Conservation (phyloP, 805 yeast species). For the Ogataea zsoltii region DNA sequence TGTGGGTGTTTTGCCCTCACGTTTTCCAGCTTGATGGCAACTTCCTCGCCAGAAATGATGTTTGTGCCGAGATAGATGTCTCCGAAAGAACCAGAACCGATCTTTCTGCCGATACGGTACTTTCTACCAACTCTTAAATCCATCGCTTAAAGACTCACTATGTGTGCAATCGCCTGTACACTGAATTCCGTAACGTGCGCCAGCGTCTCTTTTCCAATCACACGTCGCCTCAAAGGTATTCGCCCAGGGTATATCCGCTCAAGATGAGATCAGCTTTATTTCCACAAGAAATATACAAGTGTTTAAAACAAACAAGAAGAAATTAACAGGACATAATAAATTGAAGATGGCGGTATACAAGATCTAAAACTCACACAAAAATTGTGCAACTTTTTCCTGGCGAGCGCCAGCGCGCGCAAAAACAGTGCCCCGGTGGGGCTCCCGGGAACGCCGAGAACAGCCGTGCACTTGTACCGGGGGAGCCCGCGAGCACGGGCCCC, state of each 20-base stretch:
- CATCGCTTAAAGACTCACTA: slow-evolving; percentile 24
- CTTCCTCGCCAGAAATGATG: slow-evolving; percentile 94
- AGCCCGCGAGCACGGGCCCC: too few species aligned
- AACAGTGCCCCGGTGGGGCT: not conserved
- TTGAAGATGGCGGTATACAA: slow-evolving; percentile 20
- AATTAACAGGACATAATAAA: slow-evolving; percentile 1
- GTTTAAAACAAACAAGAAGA: not conserved
- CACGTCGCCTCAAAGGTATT: slow-evolving; percentile 1
- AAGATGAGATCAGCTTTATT: slow-evolving; percentile 5
- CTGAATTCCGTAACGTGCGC: not conserved
- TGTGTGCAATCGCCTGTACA: slow-evolving; percentile 2
- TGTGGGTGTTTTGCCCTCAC: slow-evolving; percentile 94
- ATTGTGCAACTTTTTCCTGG: slow-evolving; percentile 6
- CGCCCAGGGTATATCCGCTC: slow-evolving; percentile 4
- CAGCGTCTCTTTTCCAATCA: not conserved
- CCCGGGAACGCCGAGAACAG: too few species aligned
- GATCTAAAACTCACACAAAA: slow-evolving; percentile 9
- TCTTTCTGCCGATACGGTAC: slow-evolving; percentile 89
- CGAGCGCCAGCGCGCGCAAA: slow-evolving; percentile 3
- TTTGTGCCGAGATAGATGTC: slow-evolving; percentile 94
- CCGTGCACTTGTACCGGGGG: too few species aligned
- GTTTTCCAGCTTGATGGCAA: slow-evolving; percentile 92
- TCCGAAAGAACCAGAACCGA: slow-evolving; percentile 97
- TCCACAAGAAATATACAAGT: not conserved
- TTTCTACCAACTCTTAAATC: slow-evolving; percentile 92